Evolutionary conservation across 192 early-diverging fungal genomes (phyloP), one percentile per base, ranked within the genome.

Genomic region (Mortierella alpina): DNA sequence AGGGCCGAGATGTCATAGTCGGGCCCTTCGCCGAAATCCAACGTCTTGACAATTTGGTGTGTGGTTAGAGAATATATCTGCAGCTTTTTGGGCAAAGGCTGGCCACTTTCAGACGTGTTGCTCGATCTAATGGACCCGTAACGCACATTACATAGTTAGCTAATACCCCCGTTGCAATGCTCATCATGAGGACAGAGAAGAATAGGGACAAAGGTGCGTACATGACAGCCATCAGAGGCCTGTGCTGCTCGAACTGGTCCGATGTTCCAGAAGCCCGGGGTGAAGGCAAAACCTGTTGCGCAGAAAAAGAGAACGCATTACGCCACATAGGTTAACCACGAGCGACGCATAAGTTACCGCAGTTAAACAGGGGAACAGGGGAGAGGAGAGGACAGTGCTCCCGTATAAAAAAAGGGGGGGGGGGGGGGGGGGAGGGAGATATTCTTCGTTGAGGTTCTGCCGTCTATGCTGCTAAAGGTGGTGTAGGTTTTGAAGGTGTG

Each of bases 1-100:
- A 92, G 83, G 5, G 77, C 75, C 15, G 85, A 69, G 1, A 89
- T 73, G 40, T 75, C 74, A 13, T 82, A 84, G 13, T 82, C 82
- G 31, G 80, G 84, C 10, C 74, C 66, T 49, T 80, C 82, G 41
- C 82, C 73, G 77, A 87, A 83, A 57, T 88, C 79, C 20, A 90
- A 49, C 3, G 68, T 78, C 51, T 83, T 86, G 31, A 92, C 66
- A 1, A 89, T 47, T 56, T 84, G 62, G 58, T 88, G 87, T 7
- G 84, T 82, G 11, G 82, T 78, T 22, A 94, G 70, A 0, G 92
- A 93, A 79, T 89, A 93, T 9, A 94, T 74, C 31, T 85, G 66
- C 18, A 87, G 71, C 39, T 66, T 62, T 72, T 66, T 53, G 31
- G 64, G 63, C 48, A 64, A 17, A 20, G 63, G 22, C 11, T 44